phyloP scores from a whole-genome alignment of 2,329 filamentous ascomycete species.

The Apiospora saccharicola region DNA sequence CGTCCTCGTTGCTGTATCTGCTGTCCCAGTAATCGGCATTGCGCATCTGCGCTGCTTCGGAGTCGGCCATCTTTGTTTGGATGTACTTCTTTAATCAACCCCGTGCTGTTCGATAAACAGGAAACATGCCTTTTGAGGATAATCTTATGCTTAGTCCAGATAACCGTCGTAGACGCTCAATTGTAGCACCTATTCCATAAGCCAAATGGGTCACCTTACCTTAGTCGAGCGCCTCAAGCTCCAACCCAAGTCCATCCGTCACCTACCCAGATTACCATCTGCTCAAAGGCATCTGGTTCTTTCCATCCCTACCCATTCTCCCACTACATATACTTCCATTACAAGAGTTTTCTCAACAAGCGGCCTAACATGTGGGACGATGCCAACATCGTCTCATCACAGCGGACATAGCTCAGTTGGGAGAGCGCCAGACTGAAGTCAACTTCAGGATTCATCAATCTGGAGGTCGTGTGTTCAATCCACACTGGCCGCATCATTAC shows the following conservation, averaged over 20 bases:
- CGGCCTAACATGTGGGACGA: background rate
- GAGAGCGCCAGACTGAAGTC: slow-evolving; percentile 24
- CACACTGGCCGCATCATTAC: slow-evolving; percentile 17
- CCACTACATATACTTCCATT: background rate
- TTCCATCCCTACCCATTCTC: background rate
- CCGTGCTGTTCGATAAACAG: background rate
- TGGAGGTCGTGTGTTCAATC: slow-evolving; percentile 25
- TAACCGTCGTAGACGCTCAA: background rate
- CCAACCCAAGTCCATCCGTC: background rate
- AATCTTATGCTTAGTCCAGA: background rate
- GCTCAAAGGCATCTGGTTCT: background rate
- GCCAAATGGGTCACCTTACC: no score
- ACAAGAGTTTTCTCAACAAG: background rate
- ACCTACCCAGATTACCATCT: background rate
- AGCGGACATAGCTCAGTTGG: slow-evolving; percentile 25
- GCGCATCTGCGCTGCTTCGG: slow-evolving; percentile 23
- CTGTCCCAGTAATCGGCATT: slow-evolving; percentile 22
- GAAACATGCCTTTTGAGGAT: background rate
- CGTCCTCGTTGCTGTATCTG: slow-evolving; percentile 2
- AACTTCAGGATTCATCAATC: slow-evolving; percentile 19
- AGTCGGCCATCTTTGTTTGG: background rate
- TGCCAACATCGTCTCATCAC: slow-evolving; percentile 1
- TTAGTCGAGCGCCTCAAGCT: no score
- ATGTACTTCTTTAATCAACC: background rate
- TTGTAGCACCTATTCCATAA: no score